phyloP scores from a whole-genome alignment of 805 yeast species.

The Saccharomycopsis sp. region DNA sequence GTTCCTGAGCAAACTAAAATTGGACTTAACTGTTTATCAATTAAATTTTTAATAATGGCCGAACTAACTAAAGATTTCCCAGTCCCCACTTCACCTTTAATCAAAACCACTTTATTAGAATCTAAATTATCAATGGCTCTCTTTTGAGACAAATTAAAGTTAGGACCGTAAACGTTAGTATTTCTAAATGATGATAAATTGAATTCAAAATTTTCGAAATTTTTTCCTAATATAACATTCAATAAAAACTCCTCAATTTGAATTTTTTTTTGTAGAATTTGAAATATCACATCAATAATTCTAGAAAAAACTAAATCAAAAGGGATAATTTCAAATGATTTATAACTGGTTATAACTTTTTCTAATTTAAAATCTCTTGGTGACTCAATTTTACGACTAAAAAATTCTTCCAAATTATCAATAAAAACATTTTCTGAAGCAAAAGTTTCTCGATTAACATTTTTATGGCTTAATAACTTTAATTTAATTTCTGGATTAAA shows the following conservation, averaged over 20 bases:
- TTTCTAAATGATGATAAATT: constrained; percentile 11
- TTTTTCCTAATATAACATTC: constrained; percentile 16
- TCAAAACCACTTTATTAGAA: constrained; percentile 13
- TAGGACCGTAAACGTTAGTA: constrained; percentile 4
- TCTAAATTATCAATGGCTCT: constrained; percentile 17
- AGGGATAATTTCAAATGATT: constrained; percentile 11
- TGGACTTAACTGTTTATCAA: constrained; percentile 14
- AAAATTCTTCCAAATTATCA: background rate
- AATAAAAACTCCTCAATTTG: constrained; percentile 11
- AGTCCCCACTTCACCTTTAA: constrained; percentile 18
- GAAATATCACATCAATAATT: constrained; percentile 9
- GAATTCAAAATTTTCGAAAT: constrained; percentile 19
- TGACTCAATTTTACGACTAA: background rate
- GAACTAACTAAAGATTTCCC: constrained; percentile 17
- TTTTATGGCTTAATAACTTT: constrained; percentile 2
- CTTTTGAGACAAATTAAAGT: constrained; percentile 16
- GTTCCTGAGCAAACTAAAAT: constrained; percentile 17
- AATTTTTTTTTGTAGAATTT: constrained; percentile 5
- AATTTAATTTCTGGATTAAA: constrained; percentile 18
- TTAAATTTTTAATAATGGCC: constrained; percentile 15
- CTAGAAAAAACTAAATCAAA: constrained; percentile 16
- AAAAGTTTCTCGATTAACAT: background rate
- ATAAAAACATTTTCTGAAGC: background rate
- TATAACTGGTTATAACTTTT: constrained; percentile 4
- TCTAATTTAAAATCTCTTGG: background rate